Base-by-base conservation (phyloP, 139 green algal species). In the Chlorella sorokiniana region DNA sequence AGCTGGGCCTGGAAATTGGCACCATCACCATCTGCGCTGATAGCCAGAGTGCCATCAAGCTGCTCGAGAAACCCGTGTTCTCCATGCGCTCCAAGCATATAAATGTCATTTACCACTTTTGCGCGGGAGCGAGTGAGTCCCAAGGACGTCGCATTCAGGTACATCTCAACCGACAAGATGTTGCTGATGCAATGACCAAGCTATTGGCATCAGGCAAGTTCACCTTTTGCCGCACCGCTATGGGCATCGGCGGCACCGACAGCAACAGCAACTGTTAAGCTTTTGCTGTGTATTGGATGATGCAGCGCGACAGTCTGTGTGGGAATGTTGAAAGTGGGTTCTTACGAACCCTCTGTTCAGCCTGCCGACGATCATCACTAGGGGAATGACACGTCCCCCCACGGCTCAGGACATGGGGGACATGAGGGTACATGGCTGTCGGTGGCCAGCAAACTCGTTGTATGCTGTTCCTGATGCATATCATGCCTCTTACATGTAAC, bases 41-140 rank as follows among this genome's bases (percentile, higher is more conserved):
- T 73, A 91, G 86, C 69, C 88, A 91, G 75, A 69, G 64, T 8
- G 81, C 85, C 41, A 59, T 90, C 23, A 59, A 35, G 1, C 41
- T 88, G n/a, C 44, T 87, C 11, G 69, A 76, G 44, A 81, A 90
- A n/a, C 73, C 82, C 29, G 69, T 79, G 18, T 9, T 45, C 8
- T 81, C 74, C 9, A 23, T 42, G 45, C 61, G 83, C 1, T 70
- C 83, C 16, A 90, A 90, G 83, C 86, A 90, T 78, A 91, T 88
- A 22, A 84, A 90, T 44, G 78, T 88, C 7, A 31, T 75, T 4
- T 63, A 84, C 69, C 80, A 87, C 72, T 88, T 86, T 77, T n/a
- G n/a, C n/a, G n/a, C n/a, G n/a, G n/a, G n/a, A n/a, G n/a, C n/a
- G n/a, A n/a, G n/a, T n/a, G n/a, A n/a, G n/a, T n/a, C n/a, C n/a